Conservation (phyloP, 2,329 filamentous ascomycete genomes). For the Chaetomium globosum region DNA sequence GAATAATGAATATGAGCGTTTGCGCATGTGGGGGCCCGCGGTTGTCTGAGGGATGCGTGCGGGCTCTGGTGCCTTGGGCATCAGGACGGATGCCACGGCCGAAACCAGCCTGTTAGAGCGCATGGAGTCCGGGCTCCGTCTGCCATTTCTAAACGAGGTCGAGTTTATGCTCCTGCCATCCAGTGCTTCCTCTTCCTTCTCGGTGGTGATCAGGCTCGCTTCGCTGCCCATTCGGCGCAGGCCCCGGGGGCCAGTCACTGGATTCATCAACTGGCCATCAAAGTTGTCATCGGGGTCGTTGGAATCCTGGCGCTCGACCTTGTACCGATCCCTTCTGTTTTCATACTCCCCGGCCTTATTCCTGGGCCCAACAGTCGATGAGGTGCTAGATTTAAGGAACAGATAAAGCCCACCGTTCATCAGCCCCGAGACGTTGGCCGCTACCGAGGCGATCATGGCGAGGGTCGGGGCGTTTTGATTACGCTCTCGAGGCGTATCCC, state of each 20-base stretch:
- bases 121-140: constrained; percentile 41
- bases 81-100: constrained; percentile 20
- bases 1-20: constrained; percentile 48
- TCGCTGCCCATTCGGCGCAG: constrained; percentile 43
- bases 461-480: constrained; percentile 51
- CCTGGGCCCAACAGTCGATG: constrained; percentile 56
- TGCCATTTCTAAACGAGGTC: constrained; percentile 31
- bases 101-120: constrained; percentile 43
- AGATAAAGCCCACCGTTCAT: constrained; percentile 67
- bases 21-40: constrained; percentile 40
- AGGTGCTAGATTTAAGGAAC: constrained; percentile 65
- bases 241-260: constrained; percentile 39
- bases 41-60: constrained; percentile 38
- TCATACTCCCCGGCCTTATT: constrained; percentile 52
- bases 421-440: constrained; percentile 66
- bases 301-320: constrained; percentile 43
- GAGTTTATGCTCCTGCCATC: constrained; percentile 36
- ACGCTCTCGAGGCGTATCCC: constrained; percentile 41
- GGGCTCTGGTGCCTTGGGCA: constrained; percentile 40
- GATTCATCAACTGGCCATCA: constrained; percentile 44
- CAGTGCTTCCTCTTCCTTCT: constrained; percentile 42
- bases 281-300: constrained; percentile 35
- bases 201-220: constrained; percentile 41
- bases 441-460: constrained; percentile 66
- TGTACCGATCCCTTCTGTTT: constrained; percentile 49